Evolutionary conservation across 2,329 filamentous ascomycete species (phyloP), one percentile per base, ranked within the genome.

Genomic region (Elsinoe necatrix): DNA sequence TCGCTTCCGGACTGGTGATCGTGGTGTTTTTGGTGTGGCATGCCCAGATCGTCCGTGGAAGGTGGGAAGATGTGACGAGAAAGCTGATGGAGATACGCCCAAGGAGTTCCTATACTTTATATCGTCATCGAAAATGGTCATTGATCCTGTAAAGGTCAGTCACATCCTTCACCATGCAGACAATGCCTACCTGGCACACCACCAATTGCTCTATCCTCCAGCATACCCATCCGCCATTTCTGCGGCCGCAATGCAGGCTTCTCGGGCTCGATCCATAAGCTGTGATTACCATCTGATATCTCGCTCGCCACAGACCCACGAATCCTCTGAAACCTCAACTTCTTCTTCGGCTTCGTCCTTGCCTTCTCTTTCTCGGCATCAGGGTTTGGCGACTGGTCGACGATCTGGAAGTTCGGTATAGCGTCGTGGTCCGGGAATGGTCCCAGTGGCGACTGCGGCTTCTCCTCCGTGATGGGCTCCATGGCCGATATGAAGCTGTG

Each of bases 121-220:
- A 25, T 55, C 34, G 34, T 58, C 41, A 41, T 58, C 51, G 41
- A 54, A 56, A 16, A 56, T 39, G 8, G 39, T 37, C 5, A 21
- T 48, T n/a, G 48, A 20, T 16, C 48, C 48, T 52, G 20, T 4
- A 18, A 7, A 21, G 29, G 48, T 52, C 34, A 52, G 48, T 52
- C 8, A 20, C 7, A 29, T 31, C 21, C 9, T 16, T 27, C 27
- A 21, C 59, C 20, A 25, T 43, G n/a, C 18, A 41, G 7, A 27
- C n/a, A 9, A 39, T 25, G 61, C 79, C 61, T 73, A 90, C 88
- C 89, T 62, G 91, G 91, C 11, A 95, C 90, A 72, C 95, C 87
- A 61, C 93, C 86, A 0, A 90, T 95, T 57, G 85, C 70, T 48
- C 75, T 81, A 64, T 93, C 89, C 65, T 89, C 91, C 61, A 95